Evolutionary conservation across 2,329 filamentous ascomycete species (phyloP).

Genomic region (Didymella exigua): DNA sequence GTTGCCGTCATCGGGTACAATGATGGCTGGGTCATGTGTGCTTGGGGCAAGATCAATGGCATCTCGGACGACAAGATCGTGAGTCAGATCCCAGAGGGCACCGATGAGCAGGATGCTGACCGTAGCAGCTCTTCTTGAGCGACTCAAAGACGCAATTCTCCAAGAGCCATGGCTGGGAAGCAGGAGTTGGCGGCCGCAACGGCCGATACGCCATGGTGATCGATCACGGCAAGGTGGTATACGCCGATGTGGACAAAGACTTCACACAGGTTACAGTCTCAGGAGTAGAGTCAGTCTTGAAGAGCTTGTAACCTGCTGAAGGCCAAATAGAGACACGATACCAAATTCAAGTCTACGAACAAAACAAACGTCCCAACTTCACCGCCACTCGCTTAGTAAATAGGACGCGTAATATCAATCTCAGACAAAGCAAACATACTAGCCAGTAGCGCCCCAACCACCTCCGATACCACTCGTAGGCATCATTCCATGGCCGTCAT

Average conservation of each 20-base stretch:
- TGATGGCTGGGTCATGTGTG: background rate
- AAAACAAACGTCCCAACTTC: background rate
- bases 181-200: background rate
- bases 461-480: background rate
- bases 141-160: background rate
- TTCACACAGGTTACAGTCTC: constrained; percentile 6
- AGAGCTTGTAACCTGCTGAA: background rate
- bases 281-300: background rate
- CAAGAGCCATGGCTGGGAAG: background rate
- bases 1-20: background rate
- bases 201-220: background rate
- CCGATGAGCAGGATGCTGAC: background rate
- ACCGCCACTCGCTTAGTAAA: background rate
- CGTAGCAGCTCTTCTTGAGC: background rate
- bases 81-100: background rate
- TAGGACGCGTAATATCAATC: background rate
- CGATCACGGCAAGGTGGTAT: constrained; percentile 2
- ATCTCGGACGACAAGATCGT: constrained; percentile 1
- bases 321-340: background rate
- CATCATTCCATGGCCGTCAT: constrained; percentile 2
- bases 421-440: background rate
- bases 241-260: background rate
- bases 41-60: constrained; percentile 1
- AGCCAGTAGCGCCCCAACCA: background rate
- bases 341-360: background rate